These are phyloP conservation scores for Tetrapyrgos nigripes DNA, from an alignment of 1,284 basidiomycete genomes.

Conservation along the genomic window DNA sequence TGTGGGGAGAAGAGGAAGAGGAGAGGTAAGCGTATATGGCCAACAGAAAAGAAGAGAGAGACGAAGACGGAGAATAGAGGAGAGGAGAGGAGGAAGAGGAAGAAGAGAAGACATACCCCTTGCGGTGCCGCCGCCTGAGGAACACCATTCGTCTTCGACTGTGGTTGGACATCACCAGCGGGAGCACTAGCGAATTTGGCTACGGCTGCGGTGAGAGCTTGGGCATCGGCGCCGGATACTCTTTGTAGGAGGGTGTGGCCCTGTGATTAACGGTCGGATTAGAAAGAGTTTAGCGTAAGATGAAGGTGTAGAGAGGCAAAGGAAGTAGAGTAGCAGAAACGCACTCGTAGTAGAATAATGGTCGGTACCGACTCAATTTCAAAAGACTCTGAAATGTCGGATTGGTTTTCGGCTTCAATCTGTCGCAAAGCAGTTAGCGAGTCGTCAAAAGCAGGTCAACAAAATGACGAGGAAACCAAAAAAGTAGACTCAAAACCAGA, in stretches of 20 bases:
- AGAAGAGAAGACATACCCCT: slow-evolving; percentile 4
- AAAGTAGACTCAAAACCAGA: not conserved
- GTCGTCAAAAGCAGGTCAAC: not conserved
- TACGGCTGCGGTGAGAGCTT: slow-evolving; percentile 70
- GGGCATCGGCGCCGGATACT: slow-evolving; percentile 85
- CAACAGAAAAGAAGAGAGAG: slow-evolving; percentile 43
- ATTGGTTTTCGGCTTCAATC: slow-evolving; percentile 91
- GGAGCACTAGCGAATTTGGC: slow-evolving; percentile 53
- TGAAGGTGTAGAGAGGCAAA: not conserved
- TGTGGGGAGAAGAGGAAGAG: slow-evolving; percentile 10
- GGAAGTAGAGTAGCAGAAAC: slow-evolving; percentile 21
- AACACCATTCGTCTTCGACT: slow-evolving; percentile 48
- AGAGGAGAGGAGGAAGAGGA: slow-evolving; percentile 24
- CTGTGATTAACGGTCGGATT: slow-evolving; percentile 60
- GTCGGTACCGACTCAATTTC: slow-evolving; percentile 91
- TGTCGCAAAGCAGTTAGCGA: slow-evolving; percentile 33
- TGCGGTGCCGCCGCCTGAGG: slow-evolving; percentile 43
- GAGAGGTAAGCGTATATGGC: no score
- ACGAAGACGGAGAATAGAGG: slow-evolving; percentile 23
- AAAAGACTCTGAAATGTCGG: slow-evolving; percentile 94
- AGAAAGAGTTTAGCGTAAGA: slow-evolving; percentile 9
- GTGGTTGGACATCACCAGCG: slow-evolving; percentile 40
- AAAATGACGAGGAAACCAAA: not conserved
- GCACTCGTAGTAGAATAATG: slow-evolving; percentile 84
- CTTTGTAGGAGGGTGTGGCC: slow-evolving; percentile 89